Conservation (phyloP, 2,329 filamentous ascomycete genomes). For the Elsinoe arachidis region DNA sequence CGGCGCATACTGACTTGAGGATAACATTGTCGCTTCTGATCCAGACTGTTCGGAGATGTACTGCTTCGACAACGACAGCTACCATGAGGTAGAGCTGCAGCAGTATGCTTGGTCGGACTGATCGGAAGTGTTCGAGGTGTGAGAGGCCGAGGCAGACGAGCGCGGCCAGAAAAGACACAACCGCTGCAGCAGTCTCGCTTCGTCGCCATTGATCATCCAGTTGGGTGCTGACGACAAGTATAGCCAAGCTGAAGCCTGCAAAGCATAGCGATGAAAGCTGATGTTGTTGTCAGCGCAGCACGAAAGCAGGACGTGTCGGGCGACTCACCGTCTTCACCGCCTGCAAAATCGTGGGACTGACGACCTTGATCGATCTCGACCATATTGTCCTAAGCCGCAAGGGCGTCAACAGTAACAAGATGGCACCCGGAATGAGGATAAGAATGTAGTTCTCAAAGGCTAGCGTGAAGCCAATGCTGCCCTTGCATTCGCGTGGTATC, state of each 20-base stretch:
- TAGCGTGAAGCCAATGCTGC: conserved; percentile 25
- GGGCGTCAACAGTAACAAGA: conserved; percentile 22
- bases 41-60: conserved; percentile 23
- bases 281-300: not conserved
- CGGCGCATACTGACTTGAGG: conserved; percentile 15
- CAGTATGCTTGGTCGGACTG: conserved; percentile 22
- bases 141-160: conserved; percentile 20
- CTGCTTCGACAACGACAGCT: conserved; percentile 22
- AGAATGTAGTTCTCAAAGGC: conserved; percentile 25
- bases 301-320: too few relatives aligned
- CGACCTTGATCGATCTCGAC: conserved; percentile 18
- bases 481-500: conserved; percentile 13
- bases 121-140: conserved; percentile 23
- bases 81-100: conserved; percentile 26
- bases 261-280: conserved; percentile 17
- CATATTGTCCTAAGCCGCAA: conserved; percentile 23
- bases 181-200: conserved; percentile 21
- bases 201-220: conserved; percentile 8
- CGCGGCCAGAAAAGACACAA: conserved; percentile 21
- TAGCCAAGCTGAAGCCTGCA: conserved; percentile 20
- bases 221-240: conserved; percentile 18
- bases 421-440: conserved; percentile 21
- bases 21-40: conserved; percentile 19
- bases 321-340: conserved; percentile 19
- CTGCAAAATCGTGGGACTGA: conserved; percentile 19